Conservation (phyloP, 2,329 filamentous ascomycete species). For the Neoscytalidium dimidiatum region DNA sequence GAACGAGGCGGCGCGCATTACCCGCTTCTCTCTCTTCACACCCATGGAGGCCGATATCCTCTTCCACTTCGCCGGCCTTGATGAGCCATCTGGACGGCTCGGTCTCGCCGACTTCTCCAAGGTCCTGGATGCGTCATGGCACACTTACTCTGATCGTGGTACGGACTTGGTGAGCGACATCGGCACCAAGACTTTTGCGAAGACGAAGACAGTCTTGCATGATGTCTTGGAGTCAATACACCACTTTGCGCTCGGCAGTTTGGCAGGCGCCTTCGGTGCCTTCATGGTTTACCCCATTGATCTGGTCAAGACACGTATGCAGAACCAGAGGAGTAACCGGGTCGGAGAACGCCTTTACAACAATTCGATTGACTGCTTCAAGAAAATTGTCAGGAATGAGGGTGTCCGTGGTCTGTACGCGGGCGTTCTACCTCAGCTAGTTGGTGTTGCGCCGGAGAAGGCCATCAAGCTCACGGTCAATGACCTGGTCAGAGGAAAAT, state of each 20-base stretch:
- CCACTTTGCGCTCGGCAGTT: conserved; percentile 84
- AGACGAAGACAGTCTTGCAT: conserved; percentile 60
- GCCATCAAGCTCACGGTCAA: conserved; percentile 99
- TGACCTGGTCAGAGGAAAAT: conserved; percentile 78
- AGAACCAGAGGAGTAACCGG: conserved; percentile 85
- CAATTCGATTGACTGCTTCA: conserved; percentile 94
- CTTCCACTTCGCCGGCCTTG: conserved; percentile 95
- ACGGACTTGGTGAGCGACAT: conserved; percentile 43
- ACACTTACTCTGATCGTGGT: conserved; percentile 54
- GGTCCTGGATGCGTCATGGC: conserved; percentile 92
- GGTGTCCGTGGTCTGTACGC: conserved; percentile 89
- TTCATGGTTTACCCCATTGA: conserved; percentile 99
- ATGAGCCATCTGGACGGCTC: conserved; percentile 84
- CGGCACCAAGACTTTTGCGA: conserved; percentile 57
- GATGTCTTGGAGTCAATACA: conserved; percentile 76
- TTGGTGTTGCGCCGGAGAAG: conserved; percentile 98
- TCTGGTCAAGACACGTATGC: conserved; percentile 96
- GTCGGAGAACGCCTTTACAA: conserved; percentile 91
- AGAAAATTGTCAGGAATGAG: conserved; percentile 91
- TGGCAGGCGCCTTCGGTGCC: conserved; percentile 94
- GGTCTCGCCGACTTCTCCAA: conserved; percentile 85
- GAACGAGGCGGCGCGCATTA: conserved; percentile 87
- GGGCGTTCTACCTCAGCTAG: conserved; percentile 89
- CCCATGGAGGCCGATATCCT: conserved; percentile 99
- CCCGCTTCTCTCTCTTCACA: conserved; percentile 93